A percentile compares a stretch with the other conserved stretches of the same genome.
Evolutionary conservation across 78 protist species (phyloP).

Genomic region (Dictyostelium discoideum): DNA sequence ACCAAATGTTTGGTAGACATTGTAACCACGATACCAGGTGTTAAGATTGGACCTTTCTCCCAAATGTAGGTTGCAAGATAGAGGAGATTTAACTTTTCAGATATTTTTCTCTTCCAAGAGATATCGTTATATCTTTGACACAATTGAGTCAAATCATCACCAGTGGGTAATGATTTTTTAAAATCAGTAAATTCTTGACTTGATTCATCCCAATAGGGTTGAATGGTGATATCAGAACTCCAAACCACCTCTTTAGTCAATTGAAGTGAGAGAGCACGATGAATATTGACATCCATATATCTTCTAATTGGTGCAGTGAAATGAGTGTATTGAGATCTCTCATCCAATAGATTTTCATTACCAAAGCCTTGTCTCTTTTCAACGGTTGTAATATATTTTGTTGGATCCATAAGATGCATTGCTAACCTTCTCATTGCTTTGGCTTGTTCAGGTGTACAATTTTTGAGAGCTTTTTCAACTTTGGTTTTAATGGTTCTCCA

Average conservation of each 20-base stretch:
- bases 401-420: conserved; percentile 75
- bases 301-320: conserved; percentile 70
- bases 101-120: conserved; percentile 75
- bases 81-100: conserved; percentile 58
- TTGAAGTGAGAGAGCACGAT: conserved; percentile 63
- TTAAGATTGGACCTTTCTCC: conserved; percentile 69
- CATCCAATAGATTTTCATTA: conserved; percentile 5
- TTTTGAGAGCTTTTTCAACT: conserved; percentile 31
- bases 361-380: conserved; percentile 11
- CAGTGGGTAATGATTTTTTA: conserved; percentile 25
- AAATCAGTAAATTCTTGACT: not conserved
- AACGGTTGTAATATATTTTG: conserved; percentile 33
- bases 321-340: conserved; percentile 47
- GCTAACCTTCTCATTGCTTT: conserved; percentile 65
- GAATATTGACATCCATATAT: conserved; percentile 76
- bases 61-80: conserved; percentile 62
- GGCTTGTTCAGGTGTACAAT: conserved; percentile 37
- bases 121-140: conserved; percentile 70
- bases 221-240: conserved; percentile 35
- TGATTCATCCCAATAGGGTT: conserved; percentile 49
- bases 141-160: conserved; percentile 9
- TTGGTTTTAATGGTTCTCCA: conserved; percentile 63
- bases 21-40: conserved; percentile 61
- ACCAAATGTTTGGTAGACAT: conserved; percentile 72
- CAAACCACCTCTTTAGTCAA: conserved; percentile 20